These are phyloP conservation scores for Coffea eugenioides DNA, from an alignment of 257 asterid genomes.

Conservation along the genomic window DNA sequence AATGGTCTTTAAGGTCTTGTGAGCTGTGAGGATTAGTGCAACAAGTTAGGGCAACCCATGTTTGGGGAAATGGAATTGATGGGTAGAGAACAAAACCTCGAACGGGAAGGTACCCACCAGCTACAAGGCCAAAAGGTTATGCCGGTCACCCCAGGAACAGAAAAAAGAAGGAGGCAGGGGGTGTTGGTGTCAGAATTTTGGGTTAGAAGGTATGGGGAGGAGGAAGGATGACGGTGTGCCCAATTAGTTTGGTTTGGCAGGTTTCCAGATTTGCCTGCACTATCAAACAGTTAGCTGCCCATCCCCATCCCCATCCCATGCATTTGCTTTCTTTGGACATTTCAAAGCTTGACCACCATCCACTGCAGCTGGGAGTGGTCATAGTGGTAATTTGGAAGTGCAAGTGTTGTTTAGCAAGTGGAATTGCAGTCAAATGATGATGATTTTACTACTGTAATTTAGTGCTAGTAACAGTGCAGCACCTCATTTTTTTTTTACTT, in stretches of 20 bases:
- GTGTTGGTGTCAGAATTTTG: neutral
- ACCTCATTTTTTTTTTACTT: too few relatives aligned
- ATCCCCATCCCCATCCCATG: conserved; percentile 6
- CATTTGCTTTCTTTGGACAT: neutral
- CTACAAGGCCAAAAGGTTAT: conserved; percentile 27
- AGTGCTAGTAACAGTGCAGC: too few relatives aligned
- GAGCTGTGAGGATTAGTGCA: neutral
- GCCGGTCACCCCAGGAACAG: conserved; percentile 36
- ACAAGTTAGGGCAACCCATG: neutral
- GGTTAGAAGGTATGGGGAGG: neutral
- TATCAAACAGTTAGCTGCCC: neutral
- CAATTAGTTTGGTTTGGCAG: neutral
- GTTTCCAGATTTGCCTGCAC: conserved; percentile 1
- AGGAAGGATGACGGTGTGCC: neutral
- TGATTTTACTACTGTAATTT: too few relatives aligned
- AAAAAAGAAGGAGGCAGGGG: neutral
- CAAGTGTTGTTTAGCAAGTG: too few relatives aligned
- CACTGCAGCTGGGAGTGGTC: neutral
- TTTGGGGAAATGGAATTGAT: neutral
- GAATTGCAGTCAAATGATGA: neutral
- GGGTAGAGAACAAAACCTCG: conserved; percentile 29
- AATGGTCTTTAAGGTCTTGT: neutral
- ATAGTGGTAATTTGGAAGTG: neutral
- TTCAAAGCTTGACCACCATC: too few relatives aligned
- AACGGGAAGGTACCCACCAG: conserved; percentile 20